Percentiles rank a stretch among this genome's conserved stretches.
These are phyloP conservation scores for Cocos nucifera DNA, from an alignment of 176 grass and related monocot species.

Conservation along the genomic window DNA sequence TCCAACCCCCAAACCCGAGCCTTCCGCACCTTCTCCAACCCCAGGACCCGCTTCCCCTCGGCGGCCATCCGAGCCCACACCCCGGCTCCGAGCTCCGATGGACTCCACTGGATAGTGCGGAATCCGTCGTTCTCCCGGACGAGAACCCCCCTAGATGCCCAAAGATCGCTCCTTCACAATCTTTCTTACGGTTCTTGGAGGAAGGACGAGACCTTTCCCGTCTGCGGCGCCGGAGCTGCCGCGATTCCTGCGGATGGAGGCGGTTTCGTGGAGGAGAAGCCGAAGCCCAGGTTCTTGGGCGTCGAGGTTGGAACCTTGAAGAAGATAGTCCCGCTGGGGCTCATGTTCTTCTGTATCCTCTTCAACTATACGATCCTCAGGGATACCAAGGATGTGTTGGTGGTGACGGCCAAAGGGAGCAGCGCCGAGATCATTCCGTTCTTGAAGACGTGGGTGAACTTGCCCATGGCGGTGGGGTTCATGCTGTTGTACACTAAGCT, in stretches of 20 bases:
- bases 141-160: constrained; percentile 2
- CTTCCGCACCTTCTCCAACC: background rate
- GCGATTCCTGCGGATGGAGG: constrained; percentile 13
- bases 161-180: constrained; percentile 21
- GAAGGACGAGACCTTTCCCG: constrained; percentile 3
- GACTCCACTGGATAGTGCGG: constrained; percentile 5
- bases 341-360: constrained; percentile 99
- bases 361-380: constrained; percentile 99
- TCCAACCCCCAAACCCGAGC: constrained; percentile 23
- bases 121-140: constrained; percentile 4
- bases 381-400: constrained; percentile 95
- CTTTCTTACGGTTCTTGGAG: background rate
- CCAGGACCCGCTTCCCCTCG: constrained; percentile 6
- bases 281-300: constrained; percentile 56
- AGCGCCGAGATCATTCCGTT: constrained; percentile 99
- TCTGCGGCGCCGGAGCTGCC: constrained; percentile 24
- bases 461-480: constrained; percentile 96
- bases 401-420: constrained; percentile 94
- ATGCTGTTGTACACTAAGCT: constrained; percentile 98
- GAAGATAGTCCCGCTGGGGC: constrained; percentile 83
- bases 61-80: constrained; percentile 5
- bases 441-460: constrained; percentile 98
- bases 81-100: constrained; percentile 7
- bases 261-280: constrained; percentile 5
- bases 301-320: constrained; percentile 60